Evolutionary conservation across 2,329 filamentous ascomycete genomes (phyloP).

Genomic region (Aspergillus vadensis): DNA sequence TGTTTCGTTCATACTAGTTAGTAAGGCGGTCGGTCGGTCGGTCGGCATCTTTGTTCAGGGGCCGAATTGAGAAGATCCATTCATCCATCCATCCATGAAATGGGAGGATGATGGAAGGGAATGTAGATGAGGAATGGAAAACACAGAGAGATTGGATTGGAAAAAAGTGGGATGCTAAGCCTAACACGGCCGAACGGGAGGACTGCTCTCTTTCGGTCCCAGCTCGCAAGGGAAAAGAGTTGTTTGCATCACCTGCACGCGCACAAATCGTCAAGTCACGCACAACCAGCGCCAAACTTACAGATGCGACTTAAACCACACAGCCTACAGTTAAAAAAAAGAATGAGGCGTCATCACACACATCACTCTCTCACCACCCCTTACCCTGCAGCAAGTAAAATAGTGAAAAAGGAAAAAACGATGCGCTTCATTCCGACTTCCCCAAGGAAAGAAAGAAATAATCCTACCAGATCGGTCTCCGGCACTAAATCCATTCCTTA

Average conservation of each 20-base stretch:
- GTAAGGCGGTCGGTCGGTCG: background rate
- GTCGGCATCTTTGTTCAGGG: conserved; percentile 9
- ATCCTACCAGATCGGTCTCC: background rate
- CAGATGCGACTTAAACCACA: background rate
- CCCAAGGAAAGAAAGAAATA: no score
- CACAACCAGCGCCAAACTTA: background rate
- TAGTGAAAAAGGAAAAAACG: background rate
- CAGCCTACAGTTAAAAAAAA: no score
- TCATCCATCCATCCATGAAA: background rate
- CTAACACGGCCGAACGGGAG: background rate
- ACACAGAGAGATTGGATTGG: no score
- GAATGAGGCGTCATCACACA: background rate
- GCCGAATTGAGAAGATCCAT: background rate
- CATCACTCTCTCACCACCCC: background rate
- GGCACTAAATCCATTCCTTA: background rate
- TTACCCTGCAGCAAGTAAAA: background rate
- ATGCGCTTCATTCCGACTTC: background rate
- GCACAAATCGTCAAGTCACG: background rate
- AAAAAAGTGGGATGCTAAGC: background rate
- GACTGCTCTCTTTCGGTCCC: background rate
- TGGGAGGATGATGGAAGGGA: no score
- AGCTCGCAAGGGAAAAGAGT: background rate
- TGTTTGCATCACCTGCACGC: background rate
- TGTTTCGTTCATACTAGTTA: no score
- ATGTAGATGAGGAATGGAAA: no score